Evolutionary conservation across 768 basidiomycete genomes (phyloP).

Genomic region (Pisolithus sp.): DNA sequence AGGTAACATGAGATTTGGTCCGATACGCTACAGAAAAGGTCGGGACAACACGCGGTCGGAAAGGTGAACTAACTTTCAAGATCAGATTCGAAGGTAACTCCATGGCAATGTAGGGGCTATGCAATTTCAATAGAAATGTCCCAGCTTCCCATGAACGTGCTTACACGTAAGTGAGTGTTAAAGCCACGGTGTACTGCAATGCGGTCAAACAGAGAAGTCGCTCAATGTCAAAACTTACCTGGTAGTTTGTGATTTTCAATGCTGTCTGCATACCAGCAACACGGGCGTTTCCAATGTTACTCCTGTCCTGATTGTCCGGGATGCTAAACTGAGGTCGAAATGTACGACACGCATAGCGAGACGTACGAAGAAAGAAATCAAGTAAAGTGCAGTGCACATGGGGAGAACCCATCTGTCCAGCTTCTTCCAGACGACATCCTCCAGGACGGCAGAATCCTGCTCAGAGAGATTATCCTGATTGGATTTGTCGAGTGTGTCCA

Average conservation of each 20-base stretch:
- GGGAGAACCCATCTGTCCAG: constrained; percentile 44
- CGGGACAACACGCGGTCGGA: background rate
- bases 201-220: background rate
- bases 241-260: constrained; percentile 28
- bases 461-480: constrained; percentile 10
- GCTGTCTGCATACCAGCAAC: constrained; percentile 54
- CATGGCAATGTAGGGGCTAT: constrained; percentile 46
- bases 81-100: constrained; percentile 59
- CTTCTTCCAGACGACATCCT: constrained; percentile 42
- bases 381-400: constrained; percentile 42
- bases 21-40: constrained; percentile 26
- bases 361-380: constrained; percentile 49
- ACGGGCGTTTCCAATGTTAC: constrained; percentile 53
- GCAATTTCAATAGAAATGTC: constrained; percentile 1
- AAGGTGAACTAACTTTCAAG: constrained; percentile 33
- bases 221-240: constrained; percentile 7
- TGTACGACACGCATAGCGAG: background rate
- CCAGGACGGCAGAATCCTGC: constrained; percentile 21
- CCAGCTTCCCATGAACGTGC: background rate
- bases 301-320: constrained; percentile 23
- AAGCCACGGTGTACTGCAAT: constrained; percentile 29
- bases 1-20: constrained; percentile 58
- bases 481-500: constrained; percentile 7
- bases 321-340: background rate
- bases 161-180: constrained; percentile 24